phyloP scores from a whole-genome alignment of 2,329 filamentous ascomycete genomes.

The Fusarium continuum region DNA sequence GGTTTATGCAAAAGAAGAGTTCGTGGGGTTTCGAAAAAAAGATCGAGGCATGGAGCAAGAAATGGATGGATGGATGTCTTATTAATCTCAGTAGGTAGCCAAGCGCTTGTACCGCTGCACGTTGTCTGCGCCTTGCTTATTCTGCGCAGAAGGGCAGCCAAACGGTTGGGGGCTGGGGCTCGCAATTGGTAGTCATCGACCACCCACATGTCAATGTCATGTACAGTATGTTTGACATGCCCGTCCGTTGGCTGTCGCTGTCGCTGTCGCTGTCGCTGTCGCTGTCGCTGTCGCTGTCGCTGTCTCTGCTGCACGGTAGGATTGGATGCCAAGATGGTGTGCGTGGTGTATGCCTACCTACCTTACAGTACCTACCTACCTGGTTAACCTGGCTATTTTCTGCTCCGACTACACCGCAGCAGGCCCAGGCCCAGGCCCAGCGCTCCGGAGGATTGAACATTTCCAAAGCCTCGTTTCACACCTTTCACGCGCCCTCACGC shows the following conservation, averaged over 20 bases:
- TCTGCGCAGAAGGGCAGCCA: constrained; percentile 22
- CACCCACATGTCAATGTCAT: too few relatives aligned
- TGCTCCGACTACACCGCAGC: constrained; percentile 8
- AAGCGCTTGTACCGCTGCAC: constrained; percentile 28
- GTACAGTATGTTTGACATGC: constrained; percentile 35
- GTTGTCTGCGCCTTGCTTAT: constrained; percentile 32
- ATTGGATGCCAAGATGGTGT: constrained; percentile 25
- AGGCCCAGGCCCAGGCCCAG: too few relatives aligned
- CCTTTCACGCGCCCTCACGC: constrained; percentile 4
- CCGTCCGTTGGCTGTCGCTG: constrained; percentile 33
- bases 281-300: too few relatives aligned
- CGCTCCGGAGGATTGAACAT: constrained; percentile 18
- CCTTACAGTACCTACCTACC: too few relatives aligned
- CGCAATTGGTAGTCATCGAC: constrained; percentile 33
- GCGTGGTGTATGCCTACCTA: constrained; percentile 31
- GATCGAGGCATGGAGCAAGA: too few relatives aligned
- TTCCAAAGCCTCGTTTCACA: constrained; percentile 26
- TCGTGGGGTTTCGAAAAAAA: not conserved
- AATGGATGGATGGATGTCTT: too few relatives aligned
- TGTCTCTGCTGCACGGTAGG: too few relatives aligned
- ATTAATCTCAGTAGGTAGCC: too few relatives aligned
- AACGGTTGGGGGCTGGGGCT: constrained; percentile 32
- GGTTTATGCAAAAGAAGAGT: not conserved
- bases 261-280: too few relatives aligned
- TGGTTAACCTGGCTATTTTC: constrained; percentile 5